Evolutionary conservation across 345 rosid species (phyloP), one percentile per base, ranked within the genome.

Genomic region (Erucastrum elatum): DNA sequence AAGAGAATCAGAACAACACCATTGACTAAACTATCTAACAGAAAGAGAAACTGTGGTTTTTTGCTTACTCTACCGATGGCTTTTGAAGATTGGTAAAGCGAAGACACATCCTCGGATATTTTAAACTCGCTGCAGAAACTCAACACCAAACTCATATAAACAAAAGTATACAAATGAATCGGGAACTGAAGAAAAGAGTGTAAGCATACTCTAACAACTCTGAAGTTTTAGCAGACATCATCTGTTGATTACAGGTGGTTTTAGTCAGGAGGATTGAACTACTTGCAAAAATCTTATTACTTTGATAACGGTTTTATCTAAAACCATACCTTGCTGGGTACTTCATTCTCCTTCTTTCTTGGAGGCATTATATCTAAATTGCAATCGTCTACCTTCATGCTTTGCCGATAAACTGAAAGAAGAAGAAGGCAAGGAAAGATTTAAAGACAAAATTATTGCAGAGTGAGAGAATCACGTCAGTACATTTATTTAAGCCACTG

Each of bases 61-160:
- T 73, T 66, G 87, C 91, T 77, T 73, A 94, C 98, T 86, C 71
- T 84, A 39, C 91, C 88, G 0, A 92, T 87, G 67, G 75, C 81
- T 84, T 71, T 88, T 3, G 94, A 88, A 8, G 97, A 90, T 73
- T 74, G 2, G 30, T 35, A 58, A 70, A 94, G 87, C 51, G 86
- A 84, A 53, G 86, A 49, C 15, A 87, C 87, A 68, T 84, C 84
- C 61, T 88, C 89, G 4, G 90, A 83, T 72, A 90, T 82, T 84
- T 88, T 90, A 84, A 85, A 87, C 77, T 92, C 88, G 75, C 98
- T 90, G 85, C 49, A n/a, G 16, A 34, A 55, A 30, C 34, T 56
- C 63, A 70, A 21, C 0, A 74, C 60, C 63, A 70, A 75, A 46
- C 21, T 76, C 26, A 64, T 2, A 41, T 33, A 1, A 8, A 6